A percentile compares a stretch with the other conserved stretches of the same genome.
Evolutionary conservation across 768 basidiomycete species (phyloP).

Genomic region (Calocera cornea): DNA sequence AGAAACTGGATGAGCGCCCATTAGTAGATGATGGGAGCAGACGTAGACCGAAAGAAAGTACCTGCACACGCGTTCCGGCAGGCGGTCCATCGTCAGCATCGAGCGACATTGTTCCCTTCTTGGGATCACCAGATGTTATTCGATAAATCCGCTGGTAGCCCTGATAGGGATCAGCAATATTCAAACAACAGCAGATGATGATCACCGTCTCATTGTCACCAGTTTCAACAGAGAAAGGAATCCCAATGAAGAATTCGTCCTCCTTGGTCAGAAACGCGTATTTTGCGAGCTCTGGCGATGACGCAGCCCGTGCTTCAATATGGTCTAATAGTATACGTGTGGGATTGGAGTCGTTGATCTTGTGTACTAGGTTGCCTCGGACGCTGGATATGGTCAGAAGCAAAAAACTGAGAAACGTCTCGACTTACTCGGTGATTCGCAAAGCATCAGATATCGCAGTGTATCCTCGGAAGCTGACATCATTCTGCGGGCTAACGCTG

Average conservation of each 20-base stretch:
- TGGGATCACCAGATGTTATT: slow-evolving; percentile 60
- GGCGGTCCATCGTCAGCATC: slow-evolving; percentile 39
- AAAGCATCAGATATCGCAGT: slow-evolving; percentile 34
- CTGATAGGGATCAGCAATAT: background rate
- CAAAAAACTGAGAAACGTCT: slow-evolving; percentile 5
- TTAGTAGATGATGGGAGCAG: background rate
- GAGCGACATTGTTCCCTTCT: slow-evolving; percentile 51
- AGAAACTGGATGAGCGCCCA: background rate
- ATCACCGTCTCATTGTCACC: slow-evolving; percentile 20
- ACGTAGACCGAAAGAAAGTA: slow-evolving; percentile 17
- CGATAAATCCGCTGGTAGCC: slow-evolving; percentile 14
- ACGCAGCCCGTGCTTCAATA: slow-evolving; percentile 25
- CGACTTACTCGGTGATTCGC: slow-evolving; percentile 40
- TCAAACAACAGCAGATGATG: slow-evolving; percentile 4
- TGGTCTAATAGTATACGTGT: slow-evolving; percentile 44
- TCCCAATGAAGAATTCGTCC: slow-evolving; percentile 43
- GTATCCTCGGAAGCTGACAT: slow-evolving; percentile 30
- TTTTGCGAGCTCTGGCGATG: background rate
- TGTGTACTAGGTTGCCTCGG: slow-evolving; percentile 59
- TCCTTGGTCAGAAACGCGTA: slow-evolving; percentile 29
- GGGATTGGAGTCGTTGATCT: slow-evolving; percentile 45
- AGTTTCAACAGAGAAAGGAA: background rate
- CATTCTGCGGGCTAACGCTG: slow-evolving; percentile 11
- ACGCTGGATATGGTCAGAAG: slow-evolving; percentile 29
- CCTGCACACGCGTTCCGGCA: slow-evolving; percentile 40